phyloP scores from a whole-genome alignment of 2,329 filamentous ascomycete genomes.

The Fusarium sp. region DNA sequence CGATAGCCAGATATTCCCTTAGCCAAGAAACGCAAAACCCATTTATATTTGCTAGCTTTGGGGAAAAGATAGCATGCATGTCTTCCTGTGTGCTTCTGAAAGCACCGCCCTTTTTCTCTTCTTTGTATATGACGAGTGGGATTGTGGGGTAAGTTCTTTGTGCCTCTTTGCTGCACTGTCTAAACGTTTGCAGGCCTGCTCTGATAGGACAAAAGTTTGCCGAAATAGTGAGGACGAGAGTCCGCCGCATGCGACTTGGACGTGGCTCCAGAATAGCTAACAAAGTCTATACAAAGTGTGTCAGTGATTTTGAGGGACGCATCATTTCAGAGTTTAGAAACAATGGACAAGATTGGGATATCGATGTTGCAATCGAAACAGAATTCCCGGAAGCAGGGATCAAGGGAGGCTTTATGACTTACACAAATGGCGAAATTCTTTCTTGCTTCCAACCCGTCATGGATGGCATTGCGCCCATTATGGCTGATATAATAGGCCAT shows the following conservation, averaged over 20 bases:
- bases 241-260: not conserved
- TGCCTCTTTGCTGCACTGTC: not conserved
- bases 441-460: not conserved
- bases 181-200: not conserved
- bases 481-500: accelerated
- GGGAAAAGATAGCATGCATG: accelerated
- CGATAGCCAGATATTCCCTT: not conserved
- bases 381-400: accelerated
- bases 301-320: not conserved
- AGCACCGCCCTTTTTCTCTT: accelerated
- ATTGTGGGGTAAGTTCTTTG: not conserved
- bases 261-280: accelerated
- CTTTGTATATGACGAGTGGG: accelerated
- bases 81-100: accelerated
- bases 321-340: not conserved
- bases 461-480: accelerated
- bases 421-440: not conserved
- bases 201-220: not conserved
- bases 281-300: not conserved
- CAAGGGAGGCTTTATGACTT: not conserved
- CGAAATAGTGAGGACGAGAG: accelerated
- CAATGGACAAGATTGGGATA: not conserved
- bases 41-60: not conserved
- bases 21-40: accelerated
- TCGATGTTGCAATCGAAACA: not conserved